A percentile compares a stretch with the other conserved stretches of the same genome.
phyloP scores from a whole-genome alignment of 345 rosid genomes.

The Melastoma malabathricum region DNA sequence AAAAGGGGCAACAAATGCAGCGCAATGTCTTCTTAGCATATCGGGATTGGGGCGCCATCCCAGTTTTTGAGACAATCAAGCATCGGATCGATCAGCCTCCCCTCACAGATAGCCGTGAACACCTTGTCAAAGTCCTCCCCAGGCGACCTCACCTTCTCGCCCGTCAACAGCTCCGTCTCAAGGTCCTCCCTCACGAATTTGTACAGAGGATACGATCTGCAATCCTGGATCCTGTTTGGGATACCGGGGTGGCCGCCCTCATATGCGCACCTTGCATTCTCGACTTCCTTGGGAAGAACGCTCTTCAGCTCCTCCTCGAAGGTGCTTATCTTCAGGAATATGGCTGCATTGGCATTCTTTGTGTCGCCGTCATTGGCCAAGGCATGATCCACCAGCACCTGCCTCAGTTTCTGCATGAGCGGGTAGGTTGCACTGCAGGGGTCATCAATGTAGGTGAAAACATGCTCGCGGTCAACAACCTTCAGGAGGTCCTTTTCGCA shows the following conservation, averaged over 20 bases:
- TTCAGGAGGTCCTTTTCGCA: constrained; percentile 24
- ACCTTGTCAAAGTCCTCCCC: constrained; percentile 34
- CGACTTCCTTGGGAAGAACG: constrained; percentile 23
- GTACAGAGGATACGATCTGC: constrained; percentile 30
- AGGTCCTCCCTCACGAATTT: constrained; percentile 19
- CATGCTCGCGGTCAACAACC: constrained; percentile 18
- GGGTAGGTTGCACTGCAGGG: constrained; percentile 27
- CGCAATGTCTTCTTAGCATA: too few relatives aligned
- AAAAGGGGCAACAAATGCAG: too few relatives aligned
- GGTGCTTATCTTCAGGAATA: constrained; percentile 14
- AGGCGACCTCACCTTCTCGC: constrained; percentile 23
- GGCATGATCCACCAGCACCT: constrained; percentile 28
- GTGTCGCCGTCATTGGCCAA: constrained; percentile 11
- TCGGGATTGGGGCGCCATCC: constrained; percentile 1
- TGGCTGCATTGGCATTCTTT: constrained; percentile 13
- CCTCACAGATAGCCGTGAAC: constrained; percentile 17
- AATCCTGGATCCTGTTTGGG: constrained; percentile 25
- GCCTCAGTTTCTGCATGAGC: constrained; percentile 27
- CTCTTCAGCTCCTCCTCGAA: constrained; percentile 30
- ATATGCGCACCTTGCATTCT: constrained; percentile 13
- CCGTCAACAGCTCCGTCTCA: constrained; percentile 19
- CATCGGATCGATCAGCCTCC: constrained; percentile 27
- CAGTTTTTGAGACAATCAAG: constrained; percentile 23
- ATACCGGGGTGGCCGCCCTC: constrained; percentile 18
- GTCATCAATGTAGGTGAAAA: constrained; percentile 25